phyloP scores from a whole-genome alignment of 148 eudicot genomes.

The Rhododendron henanense region DNA sequence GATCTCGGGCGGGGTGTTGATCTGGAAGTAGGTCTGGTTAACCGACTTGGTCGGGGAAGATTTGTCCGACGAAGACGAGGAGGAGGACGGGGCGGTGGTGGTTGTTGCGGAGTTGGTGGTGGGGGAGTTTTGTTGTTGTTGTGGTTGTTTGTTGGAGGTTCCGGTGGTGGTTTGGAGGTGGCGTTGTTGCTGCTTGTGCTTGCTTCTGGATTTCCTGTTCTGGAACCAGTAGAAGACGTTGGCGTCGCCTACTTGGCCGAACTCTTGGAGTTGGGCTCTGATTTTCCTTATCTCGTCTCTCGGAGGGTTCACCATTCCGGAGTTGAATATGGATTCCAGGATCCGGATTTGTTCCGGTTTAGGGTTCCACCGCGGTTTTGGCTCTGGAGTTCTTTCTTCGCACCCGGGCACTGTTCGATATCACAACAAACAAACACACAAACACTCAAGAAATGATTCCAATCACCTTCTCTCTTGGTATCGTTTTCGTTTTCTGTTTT shows the following conservation, averaged over 20 bases:
- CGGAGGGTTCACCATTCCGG: slow-evolving; percentile 96
- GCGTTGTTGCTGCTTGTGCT: slow-evolving; percentile 68
- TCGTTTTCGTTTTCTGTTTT: neutral
- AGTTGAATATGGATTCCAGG: slow-evolving; percentile 86
- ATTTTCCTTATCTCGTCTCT: slow-evolving; percentile 85
- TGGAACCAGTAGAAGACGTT: slow-evolving; percentile 99
- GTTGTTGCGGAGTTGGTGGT: slow-evolving; percentile 21
- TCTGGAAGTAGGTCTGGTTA: slow-evolving; percentile 40
- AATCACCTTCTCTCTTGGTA: neutral
- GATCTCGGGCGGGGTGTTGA: slow-evolving; percentile 19
- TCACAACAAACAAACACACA: neutral
- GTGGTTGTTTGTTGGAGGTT: slow-evolving; percentile 8
- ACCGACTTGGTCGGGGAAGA: slow-evolving; percentile 68
- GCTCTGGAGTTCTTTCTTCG: slow-evolving; percentile 85
- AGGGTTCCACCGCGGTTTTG: slow-evolving; percentile 97
- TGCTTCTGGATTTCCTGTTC: slow-evolving; percentile 84
- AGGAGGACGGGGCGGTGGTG: slow-evolving; percentile 37
- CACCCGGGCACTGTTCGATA: slow-evolving; percentile 24
- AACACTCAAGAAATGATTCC: neutral
- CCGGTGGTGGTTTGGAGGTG: slow-evolving; percentile 27
- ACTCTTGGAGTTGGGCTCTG: slow-evolving; percentile 74
- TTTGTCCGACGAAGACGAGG: slow-evolving; percentile 66
- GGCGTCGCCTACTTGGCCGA: slow-evolving; percentile 94
- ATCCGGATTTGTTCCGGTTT: slow-evolving; percentile 92
- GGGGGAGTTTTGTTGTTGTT: slow-evolving; percentile 5